Conservation (phyloP, 2,329 filamentous ascomycete species). For the Triangularia setosa region DNA sequence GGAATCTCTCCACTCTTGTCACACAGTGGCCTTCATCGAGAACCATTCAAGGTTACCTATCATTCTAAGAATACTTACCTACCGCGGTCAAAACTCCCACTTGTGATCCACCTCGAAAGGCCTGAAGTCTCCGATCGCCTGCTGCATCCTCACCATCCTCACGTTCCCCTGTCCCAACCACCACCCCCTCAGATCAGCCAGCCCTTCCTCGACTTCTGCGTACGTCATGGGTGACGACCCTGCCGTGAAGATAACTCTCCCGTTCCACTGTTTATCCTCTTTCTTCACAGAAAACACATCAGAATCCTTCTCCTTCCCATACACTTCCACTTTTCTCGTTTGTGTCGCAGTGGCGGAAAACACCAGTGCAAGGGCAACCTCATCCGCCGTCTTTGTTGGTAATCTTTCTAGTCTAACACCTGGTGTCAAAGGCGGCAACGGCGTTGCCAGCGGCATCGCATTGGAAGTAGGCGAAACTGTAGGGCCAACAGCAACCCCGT, state of each 20-base stretch:
- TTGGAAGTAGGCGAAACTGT: constrained; percentile 27
- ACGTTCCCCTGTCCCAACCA: constrained; percentile 35
- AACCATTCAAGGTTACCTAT: too few relatives aligned
- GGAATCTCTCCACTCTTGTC: too few relatives aligned
- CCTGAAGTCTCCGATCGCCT: constrained; percentile 30
- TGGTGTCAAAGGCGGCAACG: constrained; percentile 21
- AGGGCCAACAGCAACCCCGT: constrained; percentile 36
- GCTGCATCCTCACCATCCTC: constrained; percentile 29
- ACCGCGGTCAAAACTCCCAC: neutral
- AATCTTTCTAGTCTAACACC: constrained; percentile 29
- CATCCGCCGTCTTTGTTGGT: constrained; percentile 32
- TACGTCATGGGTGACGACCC: constrained; percentile 29
- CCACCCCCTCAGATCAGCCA: constrained; percentile 21
- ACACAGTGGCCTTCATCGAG: too few relatives aligned
- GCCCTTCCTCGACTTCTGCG: constrained; percentile 34
- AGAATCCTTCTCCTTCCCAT: constrained; percentile 33
- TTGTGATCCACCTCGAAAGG: neutral
- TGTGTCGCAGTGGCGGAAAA: constrained; percentile 36
- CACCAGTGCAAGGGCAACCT: constrained; percentile 35
- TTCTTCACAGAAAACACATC: neutral
- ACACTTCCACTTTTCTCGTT: constrained; percentile 30
- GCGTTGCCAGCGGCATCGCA: neutral
- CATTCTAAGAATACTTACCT: too few relatives aligned
- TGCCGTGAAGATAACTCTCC: constrained; percentile 32
- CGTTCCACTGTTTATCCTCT: constrained; percentile 32